These are phyloP conservation scores for Tulasnella sp. DNA, from an alignment of 768 basidiomycete genomes.

Conservation along the genomic window DNA sequence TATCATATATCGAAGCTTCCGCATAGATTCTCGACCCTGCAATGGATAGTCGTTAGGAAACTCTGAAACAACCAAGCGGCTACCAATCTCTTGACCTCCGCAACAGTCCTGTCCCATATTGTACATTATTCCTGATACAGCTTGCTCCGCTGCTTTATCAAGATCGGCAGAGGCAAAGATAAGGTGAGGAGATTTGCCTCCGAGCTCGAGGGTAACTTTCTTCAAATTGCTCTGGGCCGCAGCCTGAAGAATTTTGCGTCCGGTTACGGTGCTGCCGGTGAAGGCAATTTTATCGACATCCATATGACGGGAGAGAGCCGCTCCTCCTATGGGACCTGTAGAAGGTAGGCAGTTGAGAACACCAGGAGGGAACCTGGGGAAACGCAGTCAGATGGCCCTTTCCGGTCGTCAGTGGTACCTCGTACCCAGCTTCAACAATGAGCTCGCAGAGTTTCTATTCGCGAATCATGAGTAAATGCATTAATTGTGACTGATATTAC, in stretches of 20 bases:
- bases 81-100: slow-evolving; percentile 24
- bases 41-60: slow-evolving; percentile 35
- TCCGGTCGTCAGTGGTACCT: background rate
- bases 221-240: slow-evolving; percentile 92
- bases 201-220: slow-evolving; percentile 90
- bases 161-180: slow-evolving; percentile 88
- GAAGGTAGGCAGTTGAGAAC: slow-evolving; percentile 86
- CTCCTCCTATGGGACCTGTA: slow-evolving; percentile 71
- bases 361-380: slow-evolving; percentile 64
- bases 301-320: slow-evolving; percentile 70
- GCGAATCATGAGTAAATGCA: slow-evolving; percentile 18
- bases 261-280: slow-evolving; percentile 85
- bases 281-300: slow-evolving; percentile 93
- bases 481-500: background rate
- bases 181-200: slow-evolving; percentile 85
- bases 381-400: background rate
- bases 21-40: slow-evolving; percentile 90
- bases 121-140: slow-evolving; percentile 29
- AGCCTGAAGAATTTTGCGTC: slow-evolving; percentile 83
- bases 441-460: slow-evolving; percentile 72
- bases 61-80: slow-evolving; percentile 17
- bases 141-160: slow-evolving; percentile 37
- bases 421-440: slow-evolving; percentile 73
- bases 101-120: slow-evolving; percentile 36
- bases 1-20: slow-evolving; percentile 80